Evolutionary conservation across 192 early-diverging fungal species (phyloP), one percentile per base, ranked within the genome.

Genomic region (Backusella luteola): DNA sequence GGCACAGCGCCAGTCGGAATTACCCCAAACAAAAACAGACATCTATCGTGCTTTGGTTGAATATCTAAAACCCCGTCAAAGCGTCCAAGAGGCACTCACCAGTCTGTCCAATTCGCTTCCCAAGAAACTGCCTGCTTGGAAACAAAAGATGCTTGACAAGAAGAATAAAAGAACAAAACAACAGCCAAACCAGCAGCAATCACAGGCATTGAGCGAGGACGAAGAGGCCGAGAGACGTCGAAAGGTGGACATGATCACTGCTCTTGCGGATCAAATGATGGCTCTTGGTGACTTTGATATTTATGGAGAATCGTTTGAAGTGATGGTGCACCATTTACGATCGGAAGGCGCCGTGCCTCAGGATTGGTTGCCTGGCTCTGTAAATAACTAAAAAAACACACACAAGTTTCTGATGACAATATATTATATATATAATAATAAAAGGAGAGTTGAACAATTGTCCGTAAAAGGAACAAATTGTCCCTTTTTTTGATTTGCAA

Each of bases 231-330:
- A 83, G 29, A 73, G 87, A 59, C 87, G 83, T 38, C 59, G 69
- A 46, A 74, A 69, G 2, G 92, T 94, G 39, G 91, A 94, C 69
- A 72, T 73, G 21, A 76, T 94, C 19, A 93, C 93, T 1, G 91
- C 88, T 34, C 79, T 94, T 32, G 88, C 89, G 6, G 91, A 94
- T 77, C 89, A 85, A 77, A 87, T 90, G 79, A 90, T 94, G 93
- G 89, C 86, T 5, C 74, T 89, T 19, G 91, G 91, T 21, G 83
- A 92, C 67, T 86, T 89, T 71, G 77, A 87, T 66, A 85, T 94
- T 41, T 94, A 94, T 71, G 89, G 92, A 21, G 86, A 89, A 32
- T 90, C 90, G 1, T 93, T 87, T 76, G 93, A 94, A 75, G 85
- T 88, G 67, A 80, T 90, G 5, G 84, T 93, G n/a, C 88, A 91